Evolutionary conservation across 441 rosid species (phyloP), one percentile per base, ranked within the genome.

Genomic region (Gossypium gossypioides): DNA sequence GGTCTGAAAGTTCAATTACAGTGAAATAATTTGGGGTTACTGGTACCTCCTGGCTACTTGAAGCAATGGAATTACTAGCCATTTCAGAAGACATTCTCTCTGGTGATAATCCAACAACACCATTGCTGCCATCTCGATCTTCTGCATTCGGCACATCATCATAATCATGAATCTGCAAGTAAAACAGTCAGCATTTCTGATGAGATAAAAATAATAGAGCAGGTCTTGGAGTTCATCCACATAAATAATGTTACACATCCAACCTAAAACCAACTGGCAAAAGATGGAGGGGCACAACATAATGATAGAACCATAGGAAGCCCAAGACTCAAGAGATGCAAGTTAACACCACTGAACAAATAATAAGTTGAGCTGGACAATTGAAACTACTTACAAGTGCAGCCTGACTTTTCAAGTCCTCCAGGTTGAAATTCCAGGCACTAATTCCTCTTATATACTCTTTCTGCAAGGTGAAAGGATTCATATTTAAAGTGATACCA

Each of bases 371-470:
- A 34, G 40, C 40, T 67, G 57, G 51, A 19, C 3, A 56, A 46
- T 37, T 42, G 51, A 68, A 75, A 69, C 34, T 24, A 84, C 96
- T 82, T 82, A 92, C 98, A 75, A 86, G 88, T n/a, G 93, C 97
- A 82, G 98, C 98, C 81, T 91, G 99, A 82, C 77, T 84, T 84
- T 88, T 95, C 73, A 92, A 81, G 85, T 92, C 98, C 72, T 91
- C 97, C 7, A 95, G 88, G 82, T 92, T 92, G 84, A 95, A 95
- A 84, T 95, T 91, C 99, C 97, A 95, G 69, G 91, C 97, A 79
- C 99, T 92, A 77, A 92, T 86, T 82, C 99, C 99, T 85, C 85
- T 84, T 55, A 88, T 89, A 76, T 92, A 95, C 82, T 95, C 99
- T 92, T 90, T 96, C 97, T 89, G 91, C 89, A 80, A 70, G 66